phyloP scores from a whole-genome alignment of 495 filamentous ascomycete species.

The Podospora pseudopauciseta region DNA sequence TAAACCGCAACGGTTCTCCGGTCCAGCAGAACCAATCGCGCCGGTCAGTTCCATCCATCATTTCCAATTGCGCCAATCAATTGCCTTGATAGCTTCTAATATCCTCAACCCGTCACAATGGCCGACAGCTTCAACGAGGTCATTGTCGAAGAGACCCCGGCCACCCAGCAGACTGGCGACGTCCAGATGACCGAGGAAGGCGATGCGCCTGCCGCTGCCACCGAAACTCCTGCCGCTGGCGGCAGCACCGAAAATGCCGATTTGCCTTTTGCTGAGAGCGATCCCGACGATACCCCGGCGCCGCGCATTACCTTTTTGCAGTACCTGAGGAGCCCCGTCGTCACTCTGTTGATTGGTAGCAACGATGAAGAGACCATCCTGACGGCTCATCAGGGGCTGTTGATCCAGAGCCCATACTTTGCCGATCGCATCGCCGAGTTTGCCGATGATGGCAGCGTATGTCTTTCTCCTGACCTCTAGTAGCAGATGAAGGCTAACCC shows the following conservation, averaged over 20 bases:
- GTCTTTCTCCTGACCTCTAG: slow-evolving; percentile 15
- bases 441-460: slow-evolving; percentile 47
- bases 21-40: background rate
- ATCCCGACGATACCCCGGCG: slow-evolving; percentile 32
- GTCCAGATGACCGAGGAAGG: slow-evolving; percentile 47
- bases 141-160: slow-evolving; percentile 35
- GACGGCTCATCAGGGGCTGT: slow-evolving; percentile 73
- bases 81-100: background rate
- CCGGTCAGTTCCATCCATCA: background rate
- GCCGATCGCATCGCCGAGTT: slow-evolving; percentile 57
- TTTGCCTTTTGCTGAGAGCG: slow-evolving; percentile 43
- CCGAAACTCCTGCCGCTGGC: slow-evolving; percentile 1
- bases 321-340: slow-evolving; percentile 73
- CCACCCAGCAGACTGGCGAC: slow-evolving; percentile 35
- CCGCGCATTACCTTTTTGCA: slow-evolving; percentile 47
- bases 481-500: background rate
- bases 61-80: background rate
- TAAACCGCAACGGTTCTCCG: background rate
- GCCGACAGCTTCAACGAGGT: slow-evolving; percentile 41
- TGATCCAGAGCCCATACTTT: slow-evolving; percentile 72
- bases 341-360: slow-evolving; percentile 69
- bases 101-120: slow-evolving; percentile 25
- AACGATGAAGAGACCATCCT: slow-evolving; percentile 59
- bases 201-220: slow-evolving; percentile 25
- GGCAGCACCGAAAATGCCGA: slow-evolving; percentile 21